Conservation (phyloP, 2,329 filamentous ascomycete species). For the Sporothrix phasma region DNA sequence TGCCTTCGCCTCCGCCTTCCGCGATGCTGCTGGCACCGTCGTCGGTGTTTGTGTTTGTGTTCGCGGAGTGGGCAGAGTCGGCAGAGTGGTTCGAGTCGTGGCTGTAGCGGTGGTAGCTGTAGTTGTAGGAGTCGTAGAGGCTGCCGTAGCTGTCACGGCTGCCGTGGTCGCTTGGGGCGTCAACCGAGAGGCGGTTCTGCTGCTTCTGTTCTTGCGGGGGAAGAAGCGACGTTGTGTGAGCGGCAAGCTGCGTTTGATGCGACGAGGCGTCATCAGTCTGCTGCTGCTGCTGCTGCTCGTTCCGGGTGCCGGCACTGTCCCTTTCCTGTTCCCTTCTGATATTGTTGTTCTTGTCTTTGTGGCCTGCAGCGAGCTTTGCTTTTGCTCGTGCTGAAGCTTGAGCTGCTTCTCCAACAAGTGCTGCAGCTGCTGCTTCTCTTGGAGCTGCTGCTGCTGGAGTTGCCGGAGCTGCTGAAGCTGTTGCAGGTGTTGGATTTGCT, state of each 20-base stretch:
- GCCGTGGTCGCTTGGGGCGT: neutral
- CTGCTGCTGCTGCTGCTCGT: too few species aligned
- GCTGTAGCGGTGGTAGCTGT: conserved; percentile 7
- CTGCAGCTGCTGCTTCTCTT: conserved; percentile 4
- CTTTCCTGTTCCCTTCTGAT: neutral
- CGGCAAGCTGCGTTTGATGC: neutral
- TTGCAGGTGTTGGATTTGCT: neutral
- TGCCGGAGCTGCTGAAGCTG: neutral
- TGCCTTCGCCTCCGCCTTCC: neutral
- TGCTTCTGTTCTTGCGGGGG: neutral
- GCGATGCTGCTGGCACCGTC: conserved; percentile 4
- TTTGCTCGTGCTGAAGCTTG: neutral
- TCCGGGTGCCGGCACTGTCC: neutral
- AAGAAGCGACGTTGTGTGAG: neutral
- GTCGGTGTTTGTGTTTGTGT: neutral
- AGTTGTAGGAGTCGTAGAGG: neutral
- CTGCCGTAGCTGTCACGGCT: conserved; percentile 1
- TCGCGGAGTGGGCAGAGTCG: neutral
- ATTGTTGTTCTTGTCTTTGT: neutral
- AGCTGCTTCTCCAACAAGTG: neutral
- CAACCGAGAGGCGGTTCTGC: neutral
- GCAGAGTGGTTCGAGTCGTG: conserved; percentile 14
- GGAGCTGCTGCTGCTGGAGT: neutral
- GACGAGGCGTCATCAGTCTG: neutral
- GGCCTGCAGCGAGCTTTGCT: neutral